Percentiles rank a stretch among this genome's conserved stretches.
Evolutionary conservation across 345 rosid species (phyloP).

Genomic region (Aegle marmelos): DNA sequence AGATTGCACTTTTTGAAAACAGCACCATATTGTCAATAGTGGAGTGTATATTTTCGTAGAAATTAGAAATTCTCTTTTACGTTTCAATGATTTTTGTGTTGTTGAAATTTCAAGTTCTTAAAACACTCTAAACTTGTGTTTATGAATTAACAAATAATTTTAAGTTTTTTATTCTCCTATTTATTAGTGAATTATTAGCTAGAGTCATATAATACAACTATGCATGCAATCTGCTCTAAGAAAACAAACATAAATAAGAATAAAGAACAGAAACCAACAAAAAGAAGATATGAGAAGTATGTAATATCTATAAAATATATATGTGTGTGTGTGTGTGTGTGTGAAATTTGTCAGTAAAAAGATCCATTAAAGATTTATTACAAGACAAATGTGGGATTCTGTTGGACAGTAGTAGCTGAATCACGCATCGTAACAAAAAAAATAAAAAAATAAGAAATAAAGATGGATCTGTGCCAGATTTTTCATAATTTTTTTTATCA

Average conservation of each 20-base stretch:
- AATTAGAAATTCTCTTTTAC: neutral
- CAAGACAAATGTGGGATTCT: neutral
- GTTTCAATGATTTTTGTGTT: neutral
- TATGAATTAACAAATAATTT: neutral
- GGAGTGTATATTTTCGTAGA: neutral
- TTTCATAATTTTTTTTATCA: neutral
- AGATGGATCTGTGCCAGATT: neutral
- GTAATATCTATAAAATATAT: neutral
- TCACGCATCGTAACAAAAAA: too few species aligned
- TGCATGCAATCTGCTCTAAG: neutral
- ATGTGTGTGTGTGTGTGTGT: too few species aligned
- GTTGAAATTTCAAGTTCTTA: neutral
- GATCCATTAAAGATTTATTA: neutral
- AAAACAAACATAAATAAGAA: neutral
- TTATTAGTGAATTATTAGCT: too few species aligned
- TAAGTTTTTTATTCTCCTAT: neutral
- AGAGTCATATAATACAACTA: too few species aligned
- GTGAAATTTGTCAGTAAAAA: neutral
- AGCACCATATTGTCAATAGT: too few species aligned
- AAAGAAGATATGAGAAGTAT: neutral
- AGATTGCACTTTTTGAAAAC: neutral
- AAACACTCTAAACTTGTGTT: neutral
- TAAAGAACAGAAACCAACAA: neutral
- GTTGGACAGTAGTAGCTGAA: neutral
- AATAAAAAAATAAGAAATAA: too few species aligned